Evolutionary conservation across 169 alveolate species (phyloP).

Genomic region (Plasmodium cynomolgi): DNA sequence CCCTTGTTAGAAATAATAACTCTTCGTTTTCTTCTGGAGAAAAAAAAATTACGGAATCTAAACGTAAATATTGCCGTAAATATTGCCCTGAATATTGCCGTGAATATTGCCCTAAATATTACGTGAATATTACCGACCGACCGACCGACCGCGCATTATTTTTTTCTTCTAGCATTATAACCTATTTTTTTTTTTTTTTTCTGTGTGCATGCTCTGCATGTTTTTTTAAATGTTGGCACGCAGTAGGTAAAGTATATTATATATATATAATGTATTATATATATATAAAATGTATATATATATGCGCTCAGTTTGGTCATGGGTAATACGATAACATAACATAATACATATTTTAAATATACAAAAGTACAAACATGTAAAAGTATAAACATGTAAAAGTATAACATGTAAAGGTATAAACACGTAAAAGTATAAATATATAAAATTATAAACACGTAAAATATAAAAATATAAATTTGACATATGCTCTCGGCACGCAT

Average conservation of each 20-base stretch:
- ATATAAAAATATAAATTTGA: not conserved
- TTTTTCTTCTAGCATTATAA: not conserved
- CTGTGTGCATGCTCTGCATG: not conserved
- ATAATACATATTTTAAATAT: not conserved
- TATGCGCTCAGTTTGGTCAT: not conserved
- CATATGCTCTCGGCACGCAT: not conserved
- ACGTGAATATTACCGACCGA: not conserved
- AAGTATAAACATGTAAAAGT: not conserved
- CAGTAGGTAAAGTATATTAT: not conserved
- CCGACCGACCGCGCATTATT: not conserved
- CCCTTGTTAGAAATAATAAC: not conserved
- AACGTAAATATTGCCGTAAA: not conserved
- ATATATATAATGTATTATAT: not conserved
- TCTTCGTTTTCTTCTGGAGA: not conserved
- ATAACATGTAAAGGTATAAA: not conserved
- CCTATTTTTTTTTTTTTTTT: conserved; percentile 18
- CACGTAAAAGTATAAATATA: not conserved
- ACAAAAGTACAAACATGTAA: not conserved
- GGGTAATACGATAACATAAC: not conserved
- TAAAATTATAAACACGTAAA: too few species aligned
- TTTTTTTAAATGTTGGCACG: conserved; percentile 2
- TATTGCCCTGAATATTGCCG: too few species aligned
- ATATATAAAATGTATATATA: not conserved
- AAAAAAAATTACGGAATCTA: conserved; percentile 8
- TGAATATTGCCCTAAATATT: too few species aligned